These are phyloP conservation scores for Neonectria coccinea DNA, from an alignment of 2,329 filamentous ascomycete genomes.

Conservation along the genomic window DNA sequence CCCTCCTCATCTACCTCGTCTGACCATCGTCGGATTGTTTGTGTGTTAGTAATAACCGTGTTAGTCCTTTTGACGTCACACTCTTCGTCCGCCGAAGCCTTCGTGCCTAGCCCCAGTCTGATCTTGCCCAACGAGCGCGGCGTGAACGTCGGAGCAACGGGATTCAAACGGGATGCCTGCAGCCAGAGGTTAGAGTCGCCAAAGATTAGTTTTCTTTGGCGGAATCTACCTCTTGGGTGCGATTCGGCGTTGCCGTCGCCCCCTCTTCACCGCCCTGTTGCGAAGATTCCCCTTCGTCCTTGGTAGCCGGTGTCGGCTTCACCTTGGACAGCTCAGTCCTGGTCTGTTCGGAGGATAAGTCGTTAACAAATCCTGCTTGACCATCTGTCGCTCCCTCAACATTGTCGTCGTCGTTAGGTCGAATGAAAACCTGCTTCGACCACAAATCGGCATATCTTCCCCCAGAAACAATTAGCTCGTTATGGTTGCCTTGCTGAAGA, in stretches of 20 bases:
- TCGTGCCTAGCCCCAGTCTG: slow-evolving; percentile 22
- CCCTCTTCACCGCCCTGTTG: slow-evolving; percentile 37
- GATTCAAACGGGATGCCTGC: slow-evolving; percentile 67
- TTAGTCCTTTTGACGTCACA: slow-evolving; percentile 21
- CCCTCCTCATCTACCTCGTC: slow-evolving; percentile 45
- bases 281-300: slow-evolving; percentile 42
- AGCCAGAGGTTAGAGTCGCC: slow-evolving; percentile 56
- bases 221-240: slow-evolving; percentile 64
- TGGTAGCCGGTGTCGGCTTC: slow-evolving; percentile 39
- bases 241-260: slow-evolving; percentile 50
- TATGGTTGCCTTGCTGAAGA: slow-evolving; percentile 72
- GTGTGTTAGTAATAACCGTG: slow-evolving; percentile 23
- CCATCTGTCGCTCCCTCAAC: slow-evolving; percentile 31
- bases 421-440: slow-evolving; percentile 71
- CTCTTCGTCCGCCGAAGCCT: slow-evolving; percentile 29
- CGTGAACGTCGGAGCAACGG: slow-evolving; percentile 66
- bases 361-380: slow-evolving; percentile 50
- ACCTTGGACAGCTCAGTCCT: slow-evolving; percentile 52
- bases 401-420: slow-evolving; percentile 56
- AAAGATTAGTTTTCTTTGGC: slow-evolving; percentile 44
- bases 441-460: slow-evolving; percentile 75
- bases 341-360: slow-evolving; percentile 52
- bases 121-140: slow-evolving; percentile 52
- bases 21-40: slow-evolving; percentile 44
- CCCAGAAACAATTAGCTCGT: slow-evolving; percentile 66